phyloP scores from a whole-genome alignment of 164 flowering plant species.

The Dillenia turbinata region DNA sequence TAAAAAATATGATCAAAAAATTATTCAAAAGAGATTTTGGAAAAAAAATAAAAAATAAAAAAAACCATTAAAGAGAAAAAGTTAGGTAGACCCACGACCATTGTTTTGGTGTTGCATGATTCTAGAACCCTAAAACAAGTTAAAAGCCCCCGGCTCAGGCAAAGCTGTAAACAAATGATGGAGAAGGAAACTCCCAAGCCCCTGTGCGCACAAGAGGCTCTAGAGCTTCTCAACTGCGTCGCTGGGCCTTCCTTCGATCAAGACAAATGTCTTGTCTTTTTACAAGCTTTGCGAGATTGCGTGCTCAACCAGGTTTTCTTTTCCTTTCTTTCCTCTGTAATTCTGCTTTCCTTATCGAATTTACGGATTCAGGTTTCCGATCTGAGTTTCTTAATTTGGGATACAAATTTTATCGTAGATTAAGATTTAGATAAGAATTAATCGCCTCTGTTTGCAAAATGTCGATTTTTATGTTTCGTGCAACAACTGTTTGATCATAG shows the following conservation, averaged over 20 bases:
- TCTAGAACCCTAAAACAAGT: neutral
- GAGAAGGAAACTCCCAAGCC: constrained; percentile 23
- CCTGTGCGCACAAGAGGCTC: constrained; percentile 59
- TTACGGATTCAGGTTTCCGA: too few relatives aligned
- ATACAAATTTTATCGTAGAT: too few relatives aligned
- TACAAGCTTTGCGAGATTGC: constrained; percentile 62
- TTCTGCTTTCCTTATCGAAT: neutral
- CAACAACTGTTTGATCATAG: too few relatives aligned
- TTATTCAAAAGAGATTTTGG: too few relatives aligned
- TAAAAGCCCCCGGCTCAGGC: neutral
- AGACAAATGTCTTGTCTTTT: constrained; percentile 53
- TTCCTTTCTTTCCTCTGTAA: neutral
- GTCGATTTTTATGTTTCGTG: too few relatives aligned
- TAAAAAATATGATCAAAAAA: too few relatives aligned
- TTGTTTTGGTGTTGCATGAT: neutral
- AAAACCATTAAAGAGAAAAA: too few relatives aligned
- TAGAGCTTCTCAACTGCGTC: constrained; percentile 75
- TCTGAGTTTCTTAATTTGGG: too few relatives aligned
- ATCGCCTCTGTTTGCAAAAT: too few relatives aligned
- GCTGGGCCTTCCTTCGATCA: constrained; percentile 51
- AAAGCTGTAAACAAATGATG: neutral
- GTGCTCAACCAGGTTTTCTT: constrained; percentile 53
- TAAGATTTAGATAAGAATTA: too few relatives aligned
- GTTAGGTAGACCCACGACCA: too few relatives aligned
- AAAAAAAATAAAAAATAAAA: too few relatives aligned